Evolutionary conservation across 1,284 basidiomycete species (phyloP).

Genomic region (Cystobasidium pallidum): DNA sequence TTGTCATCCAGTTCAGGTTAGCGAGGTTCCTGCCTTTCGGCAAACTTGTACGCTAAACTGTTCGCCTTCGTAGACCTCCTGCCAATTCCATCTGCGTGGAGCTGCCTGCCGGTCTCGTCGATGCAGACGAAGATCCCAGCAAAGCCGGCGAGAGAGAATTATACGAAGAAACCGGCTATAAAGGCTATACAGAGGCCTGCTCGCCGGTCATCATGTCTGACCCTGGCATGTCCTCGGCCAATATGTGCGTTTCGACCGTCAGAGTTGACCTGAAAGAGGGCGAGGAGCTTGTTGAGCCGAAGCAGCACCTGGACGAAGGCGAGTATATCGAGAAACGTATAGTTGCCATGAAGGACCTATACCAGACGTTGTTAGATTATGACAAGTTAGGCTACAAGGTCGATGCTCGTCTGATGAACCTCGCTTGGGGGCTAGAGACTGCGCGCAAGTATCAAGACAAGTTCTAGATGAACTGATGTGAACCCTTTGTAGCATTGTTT

Average conservation of each 20-base stretch:
- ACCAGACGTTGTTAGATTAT: slow-evolving; percentile 32
- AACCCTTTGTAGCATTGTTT: not conserved
- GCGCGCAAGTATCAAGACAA: slow-evolving; percentile 20
- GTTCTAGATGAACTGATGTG: not conserved
- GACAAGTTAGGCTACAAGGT: slow-evolving; percentile 39
- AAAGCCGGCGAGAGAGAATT: slow-evolving; percentile 77
- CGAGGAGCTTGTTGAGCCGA: slow-evolving; percentile 65
- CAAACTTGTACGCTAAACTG: not conserved
- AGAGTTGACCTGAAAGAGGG: slow-evolving; percentile 63
- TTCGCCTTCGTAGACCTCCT: slow-evolving; percentile 44
- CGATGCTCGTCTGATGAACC: slow-evolving; percentile 40
- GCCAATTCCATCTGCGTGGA: slow-evolving; percentile 61
- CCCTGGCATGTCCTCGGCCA: slow-evolving; percentile 57
- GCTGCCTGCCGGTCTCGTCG: slow-evolving; percentile 82
- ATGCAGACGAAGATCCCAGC: slow-evolving; percentile 75
- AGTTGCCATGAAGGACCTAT: slow-evolving; percentile 71
- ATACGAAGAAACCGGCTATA: slow-evolving; percentile 86
- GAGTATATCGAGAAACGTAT: slow-evolving; percentile 77
- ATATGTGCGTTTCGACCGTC: slow-evolving; percentile 69
- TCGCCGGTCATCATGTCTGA: slow-evolving; percentile 73
- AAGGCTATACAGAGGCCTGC: slow-evolving; percentile 56
- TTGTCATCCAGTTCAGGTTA: slow-evolving; percentile 79
- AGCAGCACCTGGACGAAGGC: slow-evolving; percentile 71
- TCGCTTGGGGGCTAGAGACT: slow-evolving; percentile 38
- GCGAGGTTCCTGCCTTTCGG: not conserved